phyloP scores from a whole-genome alignment of 768 basidiomycete species.

The Tulasnella sp. region DNA sequence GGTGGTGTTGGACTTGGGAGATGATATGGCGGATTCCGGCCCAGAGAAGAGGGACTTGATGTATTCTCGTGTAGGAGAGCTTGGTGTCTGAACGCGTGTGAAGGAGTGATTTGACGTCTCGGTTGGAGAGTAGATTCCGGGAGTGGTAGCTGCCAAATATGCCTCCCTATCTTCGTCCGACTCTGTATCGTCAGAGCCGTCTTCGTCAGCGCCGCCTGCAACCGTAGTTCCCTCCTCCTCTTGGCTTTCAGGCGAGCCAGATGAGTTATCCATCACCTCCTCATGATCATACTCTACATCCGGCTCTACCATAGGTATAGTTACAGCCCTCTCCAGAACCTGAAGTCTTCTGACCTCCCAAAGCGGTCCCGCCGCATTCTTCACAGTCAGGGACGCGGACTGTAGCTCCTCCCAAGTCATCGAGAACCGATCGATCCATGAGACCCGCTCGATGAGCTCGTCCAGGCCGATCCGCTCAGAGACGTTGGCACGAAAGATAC shows the following conservation, averaged over 20 bases:
- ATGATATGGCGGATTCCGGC: no score
- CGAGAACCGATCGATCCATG: background rate
- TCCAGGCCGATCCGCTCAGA: constrained; percentile 3
- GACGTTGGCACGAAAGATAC: constrained; percentile 23
- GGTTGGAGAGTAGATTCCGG: no score
- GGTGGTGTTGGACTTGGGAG: no score
- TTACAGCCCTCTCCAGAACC: background rate
- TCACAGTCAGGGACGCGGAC: background rate
- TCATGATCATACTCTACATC: background rate
- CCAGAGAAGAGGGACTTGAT: no score
- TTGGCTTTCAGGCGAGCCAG: no score
- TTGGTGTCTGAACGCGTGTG: no score
- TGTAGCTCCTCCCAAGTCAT: constrained; percentile 5
- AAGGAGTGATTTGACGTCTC: no score
- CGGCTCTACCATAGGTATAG: background rate
- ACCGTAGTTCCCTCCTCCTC: background rate
- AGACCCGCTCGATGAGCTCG: constrained; percentile 5
- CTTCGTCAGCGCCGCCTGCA: background rate
- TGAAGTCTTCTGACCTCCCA: background rate
- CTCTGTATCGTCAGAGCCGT: no score
- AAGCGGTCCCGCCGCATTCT: background rate
- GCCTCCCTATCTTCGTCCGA: no score
- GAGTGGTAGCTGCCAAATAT: no score
- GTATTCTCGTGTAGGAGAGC: no score
- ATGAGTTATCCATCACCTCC: no score